Percentiles rank a stretch among this genome's conserved stretches.
Evolutionary conservation across 2,329 filamentous ascomycete genomes (phyloP).

Genomic region (Fusarium austroafricanum): DNA sequence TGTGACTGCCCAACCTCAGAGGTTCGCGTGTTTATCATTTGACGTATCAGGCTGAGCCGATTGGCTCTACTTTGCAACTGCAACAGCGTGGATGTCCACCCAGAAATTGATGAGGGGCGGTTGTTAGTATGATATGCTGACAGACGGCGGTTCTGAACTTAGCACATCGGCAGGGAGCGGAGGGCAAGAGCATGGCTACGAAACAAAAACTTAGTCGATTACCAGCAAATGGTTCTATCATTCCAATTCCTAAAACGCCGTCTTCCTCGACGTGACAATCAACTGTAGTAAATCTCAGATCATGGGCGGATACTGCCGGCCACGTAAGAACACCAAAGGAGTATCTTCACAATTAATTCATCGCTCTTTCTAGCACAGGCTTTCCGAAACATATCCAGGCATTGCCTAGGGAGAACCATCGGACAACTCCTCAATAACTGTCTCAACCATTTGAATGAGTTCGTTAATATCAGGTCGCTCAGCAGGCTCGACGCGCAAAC

Average conservation of each 20-base stretch:
- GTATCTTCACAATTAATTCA: conserved; percentile 25
- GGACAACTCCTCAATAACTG: conserved; percentile 74
- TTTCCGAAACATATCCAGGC: neutral
- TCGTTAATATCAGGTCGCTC: conserved; percentile 90
- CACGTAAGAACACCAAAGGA: conserved; percentile 4
- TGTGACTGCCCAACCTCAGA: conserved; percentile 42
- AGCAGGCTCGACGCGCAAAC: conserved; percentile 85
- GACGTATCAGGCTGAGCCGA: neutral
- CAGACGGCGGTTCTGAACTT: neutral
- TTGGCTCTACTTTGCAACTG: neutral
- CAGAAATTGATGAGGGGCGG: neutral
- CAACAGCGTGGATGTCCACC: neutral
- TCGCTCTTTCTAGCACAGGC: conserved; percentile 3
- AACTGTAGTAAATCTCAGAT: conserved; percentile 11
- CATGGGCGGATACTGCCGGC: neutral
- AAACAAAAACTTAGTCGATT: conserved; percentile 34
- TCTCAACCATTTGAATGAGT: conserved; percentile 82
- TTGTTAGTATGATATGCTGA: neutral
- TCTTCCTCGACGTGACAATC: conserved; percentile 24
- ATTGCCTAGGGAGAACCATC: conserved; percentile 56
- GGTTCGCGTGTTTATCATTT: conserved; percentile 32
- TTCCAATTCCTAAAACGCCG: conserved; percentile 43
- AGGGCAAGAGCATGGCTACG: conserved; percentile 13
- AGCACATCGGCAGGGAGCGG: neutral
- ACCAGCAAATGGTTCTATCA: conserved; percentile 38